A percentile compares a stretch with the other conserved stretches of the same genome.
Conservation (phyloP, 257 asterid species). For the Marsdenia floribunda region DNA sequence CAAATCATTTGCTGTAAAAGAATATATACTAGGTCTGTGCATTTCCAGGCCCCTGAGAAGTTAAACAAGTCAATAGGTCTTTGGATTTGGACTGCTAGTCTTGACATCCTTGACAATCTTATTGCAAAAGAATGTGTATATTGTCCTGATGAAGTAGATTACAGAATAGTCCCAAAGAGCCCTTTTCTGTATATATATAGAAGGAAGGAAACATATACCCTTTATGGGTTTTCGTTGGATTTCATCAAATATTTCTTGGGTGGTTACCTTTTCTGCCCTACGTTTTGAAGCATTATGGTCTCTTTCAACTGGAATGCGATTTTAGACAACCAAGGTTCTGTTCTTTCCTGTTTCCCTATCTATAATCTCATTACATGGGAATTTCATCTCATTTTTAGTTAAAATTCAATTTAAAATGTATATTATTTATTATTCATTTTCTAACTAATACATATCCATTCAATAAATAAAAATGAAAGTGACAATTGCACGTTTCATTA, state of each 20-base stretch:
- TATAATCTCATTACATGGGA: background rate
- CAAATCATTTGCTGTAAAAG: background rate
- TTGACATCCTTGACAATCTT: background rate
- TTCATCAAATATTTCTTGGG: background rate
- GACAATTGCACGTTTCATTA: too few species aligned
- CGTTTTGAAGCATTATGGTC: background rate
- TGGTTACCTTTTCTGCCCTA: background rate
- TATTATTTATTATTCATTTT: too few species aligned
- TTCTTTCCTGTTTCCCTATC: background rate
- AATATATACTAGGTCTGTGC: background rate
- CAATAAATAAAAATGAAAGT: too few species aligned
- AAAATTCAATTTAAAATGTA: too few species aligned
- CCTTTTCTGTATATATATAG: background rate
- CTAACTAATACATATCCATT: too few species aligned
- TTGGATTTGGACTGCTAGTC: background rate
- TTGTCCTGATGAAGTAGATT: background rate
- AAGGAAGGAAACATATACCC: background rate
- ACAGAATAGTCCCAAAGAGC: background rate
- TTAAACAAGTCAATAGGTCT: background rate
- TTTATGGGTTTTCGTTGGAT: background rate
- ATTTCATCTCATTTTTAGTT: too few species aligned
- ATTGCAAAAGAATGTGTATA: background rate
- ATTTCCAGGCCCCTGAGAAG: background rate
- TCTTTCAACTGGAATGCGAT: background rate
- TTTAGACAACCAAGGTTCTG: background rate